Base-by-base conservation (phyloP, 306 rosid species). In the Hylodesmum podocarpum region DNA sequence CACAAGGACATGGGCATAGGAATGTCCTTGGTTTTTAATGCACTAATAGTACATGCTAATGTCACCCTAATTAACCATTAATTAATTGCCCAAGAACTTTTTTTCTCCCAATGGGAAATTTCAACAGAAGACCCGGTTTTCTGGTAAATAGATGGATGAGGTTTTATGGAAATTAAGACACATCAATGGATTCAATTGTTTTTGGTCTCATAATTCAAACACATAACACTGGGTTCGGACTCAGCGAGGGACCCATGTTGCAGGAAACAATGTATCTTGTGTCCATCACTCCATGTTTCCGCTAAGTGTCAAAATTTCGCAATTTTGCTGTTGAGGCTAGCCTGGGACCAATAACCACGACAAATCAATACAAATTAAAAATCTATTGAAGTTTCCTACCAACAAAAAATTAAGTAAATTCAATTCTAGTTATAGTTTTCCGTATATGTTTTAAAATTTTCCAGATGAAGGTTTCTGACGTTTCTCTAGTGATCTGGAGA, bases 251-350 rank as follows among this genome's bases (percentile, higher is more conserved):
- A 67, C 73, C 46, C 57, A 51, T 51, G 36, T 36, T 14, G 66
- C 53, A 25, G 27, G 77, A 36, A 72, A 72, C 77, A 24, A 54
- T 54, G 0, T 54, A 33, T 33, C 50, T 21, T 31, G 50, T 46
- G 66, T 75, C 66, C 66, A 36, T 51, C 51, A 53, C 57, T 71
- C 76, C 51, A 21, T 71, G 66, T 53, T 71, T 53, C 5, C 76
- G 65, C 51, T 72, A 4, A 31, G 34, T 31, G 63, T 31, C 65
- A 71, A 12, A 47, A 33, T 4, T 53, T 27, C 4, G n/a, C 9
- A 49, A 18, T 70, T 31, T 14, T 49, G 62, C 61, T 29, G 21
- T 4, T 19, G 51, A 46, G 5, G 21, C 27, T 3, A 18, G 4
- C 18, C 16, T 3, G 27, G 57, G 57, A 8, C 28, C 57, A 50